Base-by-base conservation (phyloP, 129 eudicot genomes). In the Kitagawia praeruptora region DNA sequence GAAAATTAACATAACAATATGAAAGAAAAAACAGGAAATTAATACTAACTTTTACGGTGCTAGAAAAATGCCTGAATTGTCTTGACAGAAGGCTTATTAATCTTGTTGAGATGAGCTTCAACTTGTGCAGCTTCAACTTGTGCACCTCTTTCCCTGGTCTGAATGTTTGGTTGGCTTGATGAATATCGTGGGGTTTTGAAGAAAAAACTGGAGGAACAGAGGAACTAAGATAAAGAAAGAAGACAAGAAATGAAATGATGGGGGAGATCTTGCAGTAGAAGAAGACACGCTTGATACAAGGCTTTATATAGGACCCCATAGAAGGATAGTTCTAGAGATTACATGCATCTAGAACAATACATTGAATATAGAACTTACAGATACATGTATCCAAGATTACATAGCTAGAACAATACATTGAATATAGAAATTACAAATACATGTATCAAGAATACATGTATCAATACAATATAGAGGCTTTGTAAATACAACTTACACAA, bases 71-170 rank as follows among this genome's bases (percentile, higher is more conserved):
- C 98, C 91, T 91, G 89, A 84, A 94, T 89, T 78, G 97, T 91
- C 83, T 94, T 91, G 82, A 92, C 63, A 75, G 86, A 72, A 77
- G 93, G 89, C 73, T 94, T 94, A 58, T 94, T 94, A 86, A 94
- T 92, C 84, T 83, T 94, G 83, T 67, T 83, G 47, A 94, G 91
- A 82, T 85, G 96, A 66, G 86, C 88, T 81, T 86, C 84, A 28
- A 91, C n/a, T n/a, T n/a, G n/a, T 82, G 25, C n/a, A 83, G 58
- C 76, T 87, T 90, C 87, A 90, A 70, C 87, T 84, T 88, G 74
- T 86, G 88, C 45, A 86, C 42, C 76, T 88, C 89, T 49, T 89
- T 64, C 18, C 31, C 81, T 11, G 89, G 87, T 38, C 85, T 85
- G 80, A 90, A 85, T 70, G 79, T 51, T 21, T 87, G 93, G 76